Percentiles rank a stretch among this genome's conserved stretches.
phyloP scores from a whole-genome alignment of 1,284 basidiomycete species.

The Volvariella volvacea region DNA sequence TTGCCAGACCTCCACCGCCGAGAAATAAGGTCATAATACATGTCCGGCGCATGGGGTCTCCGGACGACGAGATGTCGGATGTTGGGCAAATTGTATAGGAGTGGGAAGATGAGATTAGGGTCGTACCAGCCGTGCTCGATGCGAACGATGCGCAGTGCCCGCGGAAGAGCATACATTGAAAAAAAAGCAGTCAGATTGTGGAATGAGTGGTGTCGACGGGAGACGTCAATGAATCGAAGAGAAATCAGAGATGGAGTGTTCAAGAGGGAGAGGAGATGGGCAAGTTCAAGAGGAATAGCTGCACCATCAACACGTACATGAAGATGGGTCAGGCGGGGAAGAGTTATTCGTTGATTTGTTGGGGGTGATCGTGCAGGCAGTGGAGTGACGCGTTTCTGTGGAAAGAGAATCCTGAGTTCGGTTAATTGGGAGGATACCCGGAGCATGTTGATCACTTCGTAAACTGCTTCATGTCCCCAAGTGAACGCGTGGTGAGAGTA shows the following conservation, averaged over 20 bases:
- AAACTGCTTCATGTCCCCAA: conserved; percentile 34
- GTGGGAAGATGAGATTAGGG: conserved; percentile 25
- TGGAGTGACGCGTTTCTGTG: conserved; percentile 14
- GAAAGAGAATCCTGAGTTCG: conserved; percentile 38
- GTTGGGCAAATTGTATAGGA: conserved; percentile 22
- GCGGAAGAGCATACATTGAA: conserved; percentile 31
- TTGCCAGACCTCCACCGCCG: not conserved
- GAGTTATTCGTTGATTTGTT: conserved; percentile 19
- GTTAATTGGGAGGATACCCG: conserved; percentile 35
- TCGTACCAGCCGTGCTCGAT: conserved; percentile 40
- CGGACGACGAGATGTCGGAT: conserved; percentile 24
- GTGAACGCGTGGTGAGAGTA: conserved; percentile 56
- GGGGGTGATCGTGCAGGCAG: conserved; percentile 15
- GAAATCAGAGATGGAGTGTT: conserved; percentile 32
- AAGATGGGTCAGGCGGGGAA: conserved; percentile 35
- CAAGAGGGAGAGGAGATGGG: conserved; percentile 35
- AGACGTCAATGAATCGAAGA: conserved; percentile 35
- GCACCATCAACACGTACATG: conserved; percentile 35
- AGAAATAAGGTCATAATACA: conserved; percentile 1
- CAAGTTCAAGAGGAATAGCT: conserved; percentile 46
- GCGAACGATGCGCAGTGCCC: conserved; percentile 27
- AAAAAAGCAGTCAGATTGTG: conserved; percentile 34
- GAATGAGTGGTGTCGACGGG: conserved; percentile 24
- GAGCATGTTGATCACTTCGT: conserved; percentile 43
- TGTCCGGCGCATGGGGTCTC: conserved; percentile 15